Evolutionary conservation across 2,329 filamentous ascomycete genomes (phyloP), one percentile per base, ranked within the genome.

Genomic region (Apiospora aurea): DNA sequence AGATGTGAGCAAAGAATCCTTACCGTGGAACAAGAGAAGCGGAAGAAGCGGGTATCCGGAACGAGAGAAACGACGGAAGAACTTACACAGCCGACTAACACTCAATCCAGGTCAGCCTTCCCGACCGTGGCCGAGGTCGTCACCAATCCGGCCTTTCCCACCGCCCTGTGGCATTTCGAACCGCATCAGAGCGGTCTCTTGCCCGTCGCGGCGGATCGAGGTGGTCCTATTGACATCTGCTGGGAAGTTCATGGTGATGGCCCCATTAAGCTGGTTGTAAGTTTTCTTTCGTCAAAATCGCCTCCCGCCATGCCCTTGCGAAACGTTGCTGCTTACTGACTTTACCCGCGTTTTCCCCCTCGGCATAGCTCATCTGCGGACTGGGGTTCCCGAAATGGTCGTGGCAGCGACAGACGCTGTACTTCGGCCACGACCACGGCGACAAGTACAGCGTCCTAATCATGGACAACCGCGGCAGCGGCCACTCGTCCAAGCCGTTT

Each of bases 401-500:
- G 71, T 97, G 93, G 93, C 94, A 97, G 84, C 90, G 93, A 70
- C 94, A 97, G 80, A 96, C 92, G 13, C 89, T 92, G 75, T 88
- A 94, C 83, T 96, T 97, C 79, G 94, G 93, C 69, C 94, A 97
- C 82, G 85, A 90, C 69, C 86, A 90, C 73, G 87, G 85, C 67
- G 84, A 90, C 73, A 84, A 87, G 75, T 97, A 95, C 83, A 92
- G 92, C 0, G 91, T 91, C 71, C 87, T 97, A 8, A 83, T 96
- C 71, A 85, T 94, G 75, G 95, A 97, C 84, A 97, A 97, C 83
- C 90, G 95, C 76, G 94, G 95, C 74, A 92, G 97, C 79, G 95
- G 95, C 71, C 88, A 88, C 74, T 94, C 92, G 68, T 93, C 93
- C 83, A 95, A 93, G 81, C 95, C 95, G 0, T 79, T 93, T 29